These are phyloP conservation scores for Herpetospermum pedunculosum DNA, from an alignment of 306 rosid species.

Conservation along the genomic window DNA sequence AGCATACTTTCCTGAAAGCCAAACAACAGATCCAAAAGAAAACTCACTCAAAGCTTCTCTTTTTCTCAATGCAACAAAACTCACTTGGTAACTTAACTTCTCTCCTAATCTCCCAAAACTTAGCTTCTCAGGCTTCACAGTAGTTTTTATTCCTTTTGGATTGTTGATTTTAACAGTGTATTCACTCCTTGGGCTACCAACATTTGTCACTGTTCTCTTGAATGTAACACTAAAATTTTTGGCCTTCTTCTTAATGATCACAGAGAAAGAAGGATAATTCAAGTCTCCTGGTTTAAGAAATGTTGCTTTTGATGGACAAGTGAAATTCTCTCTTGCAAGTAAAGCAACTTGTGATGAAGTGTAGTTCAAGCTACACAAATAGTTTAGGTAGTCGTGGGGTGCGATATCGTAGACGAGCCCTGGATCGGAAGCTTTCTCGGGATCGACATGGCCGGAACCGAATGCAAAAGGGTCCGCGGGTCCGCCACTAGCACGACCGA, in stretches of 20 bases:
- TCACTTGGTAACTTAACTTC: slow-evolving; percentile 40
- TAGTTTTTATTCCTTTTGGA: slow-evolving; percentile 34
- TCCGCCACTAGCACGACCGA: slow-evolving; percentile 13
- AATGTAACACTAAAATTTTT: slow-evolving; percentile 23
- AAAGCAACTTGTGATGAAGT: slow-evolving; percentile 41
- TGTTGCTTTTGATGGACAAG: slow-evolving; percentile 20
- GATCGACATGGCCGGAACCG: slow-evolving; percentile 66
- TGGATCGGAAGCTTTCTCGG: slow-evolving; percentile 57
- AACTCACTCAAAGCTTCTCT: slow-evolving; percentile 3
- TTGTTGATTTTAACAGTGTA: slow-evolving; percentile 38
- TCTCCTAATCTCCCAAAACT: slow-evolving; percentile 33
- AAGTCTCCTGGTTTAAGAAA: slow-evolving; percentile 32
- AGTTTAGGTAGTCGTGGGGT: slow-evolving; percentile 31
- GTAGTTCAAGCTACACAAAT: slow-evolving; percentile 48
- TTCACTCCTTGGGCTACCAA: slow-evolving; percentile 28
- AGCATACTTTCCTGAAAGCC: slow-evolving; percentile 29
- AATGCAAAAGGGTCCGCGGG: slow-evolving; percentile 47
- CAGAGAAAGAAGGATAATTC: slow-evolving; percentile 68
- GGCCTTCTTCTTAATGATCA: slow-evolving; percentile 15
- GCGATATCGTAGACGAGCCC: slow-evolving; percentile 52
- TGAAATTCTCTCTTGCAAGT: slow-evolving; percentile 25
- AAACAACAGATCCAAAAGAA: slow-evolving; percentile 45
- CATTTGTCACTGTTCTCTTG: slow-evolving; percentile 52
- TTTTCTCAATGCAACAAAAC: slow-evolving; percentile 23
- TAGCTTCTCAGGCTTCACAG: slow-evolving; percentile 33